phyloP scores from a whole-genome alignment of 192 early-diverging fungal genomes.

The Backusella morwellensis region DNA sequence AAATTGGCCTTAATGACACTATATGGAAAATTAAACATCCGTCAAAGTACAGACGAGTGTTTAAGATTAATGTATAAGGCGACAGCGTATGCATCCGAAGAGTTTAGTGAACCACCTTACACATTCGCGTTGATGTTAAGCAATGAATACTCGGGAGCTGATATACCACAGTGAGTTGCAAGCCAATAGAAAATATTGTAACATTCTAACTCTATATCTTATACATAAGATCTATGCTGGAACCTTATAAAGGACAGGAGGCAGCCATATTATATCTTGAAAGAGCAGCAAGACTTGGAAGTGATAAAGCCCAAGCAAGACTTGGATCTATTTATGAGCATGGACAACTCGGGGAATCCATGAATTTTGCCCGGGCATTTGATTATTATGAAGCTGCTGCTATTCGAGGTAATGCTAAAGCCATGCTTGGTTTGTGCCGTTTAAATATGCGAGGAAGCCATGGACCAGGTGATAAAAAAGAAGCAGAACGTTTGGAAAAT shows the following conservation, averaged over 20 bases:
- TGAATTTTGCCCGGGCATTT: slow-evolving; percentile 67
- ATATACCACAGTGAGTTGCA: slow-evolving; percentile 42
- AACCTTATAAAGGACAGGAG: slow-evolving; percentile 24
- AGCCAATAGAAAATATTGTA: not conserved
- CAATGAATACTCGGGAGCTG: slow-evolving; percentile 49
- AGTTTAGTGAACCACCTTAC: slow-evolving; percentile 76
- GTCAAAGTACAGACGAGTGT: slow-evolving; percentile 67
- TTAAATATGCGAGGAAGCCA: slow-evolving; percentile 77
- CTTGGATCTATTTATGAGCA: slow-evolving; percentile 83
- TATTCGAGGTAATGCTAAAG: slow-evolving; percentile 70
- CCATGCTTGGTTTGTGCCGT: slow-evolving; percentile 87
- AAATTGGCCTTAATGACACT: slow-evolving; percentile 76
- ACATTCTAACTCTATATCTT: not conserved
- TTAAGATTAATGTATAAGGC: slow-evolving; percentile 80
- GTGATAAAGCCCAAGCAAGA: slow-evolving; percentile 68
- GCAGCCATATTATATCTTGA: slow-evolving; percentile 74
- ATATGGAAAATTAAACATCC: slow-evolving; percentile 69
- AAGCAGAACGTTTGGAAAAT: not conserved
- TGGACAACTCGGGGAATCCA: slow-evolving; percentile 61
- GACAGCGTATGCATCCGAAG: slow-evolving; percentile 65
- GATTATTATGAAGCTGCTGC: slow-evolving; percentile 82
- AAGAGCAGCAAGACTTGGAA: slow-evolving; percentile 74
- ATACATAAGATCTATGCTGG: not conserved
- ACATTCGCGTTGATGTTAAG: slow-evolving; percentile 79
- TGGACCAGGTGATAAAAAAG: slow-evolving; percentile 21